Evolutionary conservation across 495 filamentous ascomycete species (phyloP).

Genomic region (Neurospora sp.): DNA sequence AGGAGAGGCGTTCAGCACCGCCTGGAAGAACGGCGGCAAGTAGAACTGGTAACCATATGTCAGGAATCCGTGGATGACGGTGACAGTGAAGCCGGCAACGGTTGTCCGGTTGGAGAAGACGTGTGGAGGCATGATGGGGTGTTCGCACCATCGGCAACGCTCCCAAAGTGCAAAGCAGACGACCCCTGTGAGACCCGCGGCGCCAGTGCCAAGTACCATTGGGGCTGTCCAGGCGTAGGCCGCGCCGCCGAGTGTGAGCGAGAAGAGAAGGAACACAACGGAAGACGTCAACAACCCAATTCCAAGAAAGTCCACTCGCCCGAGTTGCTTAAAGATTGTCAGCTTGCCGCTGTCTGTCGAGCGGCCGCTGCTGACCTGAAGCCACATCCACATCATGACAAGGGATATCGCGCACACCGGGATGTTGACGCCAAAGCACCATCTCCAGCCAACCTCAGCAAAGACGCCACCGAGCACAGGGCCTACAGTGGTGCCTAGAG

Average conservation of each 20-base stretch:
- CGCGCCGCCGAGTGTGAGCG: conserved; percentile 21
- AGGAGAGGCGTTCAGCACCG: conserved; percentile 22
- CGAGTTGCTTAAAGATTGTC: conserved; percentile 5
- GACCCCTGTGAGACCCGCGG: conserved; percentile 15
- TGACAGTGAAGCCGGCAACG: conserved; percentile 16
- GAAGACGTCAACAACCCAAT: conserved; percentile 20
- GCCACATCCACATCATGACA: conserved; percentile 21
- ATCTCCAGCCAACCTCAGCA: conserved; percentile 35
- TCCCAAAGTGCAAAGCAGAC: conserved; percentile 19
- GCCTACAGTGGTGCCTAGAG: conserved; percentile 60
- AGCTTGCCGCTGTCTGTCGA: background rate
- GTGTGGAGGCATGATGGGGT: conserved; percentile 25
- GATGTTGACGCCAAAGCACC: conserved; percentile 22
- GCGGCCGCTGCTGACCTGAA: conserved; percentile 14
- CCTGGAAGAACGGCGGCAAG: conserved; percentile 41
- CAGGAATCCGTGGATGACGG: conserved; percentile 20
- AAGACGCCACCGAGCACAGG: conserved; percentile 70
- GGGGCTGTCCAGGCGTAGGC: conserved; percentile 16
- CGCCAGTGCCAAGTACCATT: conserved; percentile 9
- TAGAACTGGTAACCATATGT: conserved; percentile 36
- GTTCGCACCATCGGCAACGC: conserved; percentile 11
- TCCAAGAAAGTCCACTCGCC: conserved; percentile 20
- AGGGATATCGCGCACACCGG: conserved; percentile 16
- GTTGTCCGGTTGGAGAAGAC: conserved; percentile 29
- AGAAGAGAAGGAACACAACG: conserved; percentile 24